Conservation (phyloP, 2,329 filamentous ascomycete genomes). For the Domatiomyces catenatus region DNA sequence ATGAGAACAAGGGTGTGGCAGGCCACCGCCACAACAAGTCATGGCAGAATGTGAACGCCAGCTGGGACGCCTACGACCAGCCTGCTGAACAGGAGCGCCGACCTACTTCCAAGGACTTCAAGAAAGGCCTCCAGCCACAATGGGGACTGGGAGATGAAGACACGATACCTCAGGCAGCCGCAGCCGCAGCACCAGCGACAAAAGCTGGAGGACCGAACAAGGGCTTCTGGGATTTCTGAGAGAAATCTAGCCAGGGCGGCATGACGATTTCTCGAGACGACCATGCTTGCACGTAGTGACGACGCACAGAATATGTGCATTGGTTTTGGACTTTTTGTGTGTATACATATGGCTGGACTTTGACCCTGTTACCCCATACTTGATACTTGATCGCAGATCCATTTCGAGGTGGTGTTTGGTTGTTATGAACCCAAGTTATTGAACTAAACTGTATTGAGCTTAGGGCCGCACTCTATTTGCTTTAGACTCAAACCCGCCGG, state of each 20-base stretch:
- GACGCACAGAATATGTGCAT: background rate
- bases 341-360: background rate
- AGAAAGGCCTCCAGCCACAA: conserved; percentile 20
- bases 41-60: conserved; percentile 56
- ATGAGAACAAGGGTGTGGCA: conserved; percentile 31
- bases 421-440: too few species aligned
- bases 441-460: too few species aligned
- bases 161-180: background rate
- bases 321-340: background rate
- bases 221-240: conserved; percentile 17
- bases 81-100: conserved; percentile 20
- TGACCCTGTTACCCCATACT: background rate
- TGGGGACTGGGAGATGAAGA: conserved; percentile 12
- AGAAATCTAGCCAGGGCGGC: background rate
- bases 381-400: too few species aligned
- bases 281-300: background rate
- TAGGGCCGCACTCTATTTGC: too few species aligned
- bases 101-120: conserved; percentile 7
- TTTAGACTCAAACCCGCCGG: too few species aligned
- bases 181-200: conserved; percentile 1
- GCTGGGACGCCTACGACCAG: conserved; percentile 32
- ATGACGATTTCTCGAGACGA: background rate
- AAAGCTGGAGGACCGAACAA: conserved; percentile 5
- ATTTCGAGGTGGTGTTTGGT: too few species aligned
- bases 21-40: conserved; percentile 49